Percentiles rank a stretch among this genome's conserved stretches.
These are phyloP conservation scores for Ogataea henricii DNA, from an alignment of 805 yeast species.

Conservation along the genomic window DNA sequence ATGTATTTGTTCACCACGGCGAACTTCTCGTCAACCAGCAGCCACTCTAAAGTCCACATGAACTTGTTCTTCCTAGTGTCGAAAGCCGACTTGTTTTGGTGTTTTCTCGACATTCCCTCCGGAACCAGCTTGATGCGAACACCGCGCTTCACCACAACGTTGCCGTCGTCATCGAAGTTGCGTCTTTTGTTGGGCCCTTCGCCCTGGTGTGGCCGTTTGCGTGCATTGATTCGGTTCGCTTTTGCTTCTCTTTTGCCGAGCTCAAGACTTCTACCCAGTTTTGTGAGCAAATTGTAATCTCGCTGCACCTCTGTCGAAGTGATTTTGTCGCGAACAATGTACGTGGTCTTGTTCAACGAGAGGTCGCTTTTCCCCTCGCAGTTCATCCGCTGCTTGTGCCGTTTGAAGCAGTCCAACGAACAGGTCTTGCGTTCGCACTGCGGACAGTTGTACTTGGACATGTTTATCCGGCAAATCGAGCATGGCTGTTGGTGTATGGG, in stretches of 20 bases:
- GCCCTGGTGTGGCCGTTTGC: slow-evolving; percentile 16
- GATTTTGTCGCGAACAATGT: slow-evolving; percentile 51
- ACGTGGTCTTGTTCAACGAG: slow-evolving; percentile 46
- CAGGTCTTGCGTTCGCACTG: slow-evolving; percentile 71
- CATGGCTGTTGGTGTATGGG: slow-evolving; percentile 34
- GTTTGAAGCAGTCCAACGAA: slow-evolving; percentile 65
- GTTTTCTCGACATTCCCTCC: slow-evolving; percentile 70
- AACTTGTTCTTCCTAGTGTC: slow-evolving; percentile 62
- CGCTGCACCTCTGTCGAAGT: slow-evolving; percentile 61
- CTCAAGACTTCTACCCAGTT: slow-evolving; percentile 59
- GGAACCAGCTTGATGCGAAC: slow-evolving; percentile 67
- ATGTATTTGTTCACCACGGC: slow-evolving; percentile 18
- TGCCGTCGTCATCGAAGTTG: slow-evolving; percentile 24
- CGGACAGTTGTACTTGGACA: slow-evolving; percentile 76
- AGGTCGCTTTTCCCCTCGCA: slow-evolving; percentile 69
- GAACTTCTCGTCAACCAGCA: slow-evolving; percentile 37
- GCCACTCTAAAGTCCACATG: slow-evolving; percentile 84
- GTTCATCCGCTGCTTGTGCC: slow-evolving; percentile 61
- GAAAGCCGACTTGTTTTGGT: slow-evolving; percentile 65
- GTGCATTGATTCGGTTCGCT: slow-evolving; percentile 44
- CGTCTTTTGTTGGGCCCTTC: slow-evolving; percentile 29
- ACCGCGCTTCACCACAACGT: slow-evolving; percentile 54
- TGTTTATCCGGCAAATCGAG: slow-evolving; percentile 44
- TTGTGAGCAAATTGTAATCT: slow-evolving; percentile 76
- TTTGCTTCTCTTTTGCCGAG: slow-evolving; percentile 56